Base-by-base conservation (phyloP, 2,329 filamentous ascomycete species). In the Trichoderma polysporum region DNA sequence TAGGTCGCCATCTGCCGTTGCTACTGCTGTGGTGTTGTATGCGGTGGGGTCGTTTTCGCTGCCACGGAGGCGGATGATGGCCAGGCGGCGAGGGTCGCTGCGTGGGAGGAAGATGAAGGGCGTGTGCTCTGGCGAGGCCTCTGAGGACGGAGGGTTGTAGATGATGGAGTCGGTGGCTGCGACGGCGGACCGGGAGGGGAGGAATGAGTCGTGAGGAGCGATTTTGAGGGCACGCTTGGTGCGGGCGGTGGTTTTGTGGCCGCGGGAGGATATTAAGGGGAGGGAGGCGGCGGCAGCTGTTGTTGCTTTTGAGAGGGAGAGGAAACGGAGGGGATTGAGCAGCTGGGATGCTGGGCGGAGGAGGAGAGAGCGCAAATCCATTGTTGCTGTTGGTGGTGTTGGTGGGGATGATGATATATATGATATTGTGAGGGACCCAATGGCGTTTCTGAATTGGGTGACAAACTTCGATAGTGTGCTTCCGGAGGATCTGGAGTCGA, bases 101-200 rank as follows among this genome's bases (percentile, higher is more conserved):
- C 80, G 82, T 63, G 88, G 88, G 33, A 90, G 83, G 78, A 90
- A 90, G 74, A 88, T 85, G 78, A 88, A 84, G 66, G 88, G 88
- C n/a, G 88, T 90, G 79, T 90, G 85, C 73, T 82, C 83, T 66
- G 88, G 86, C n/a, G 85, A 84, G 3, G 84, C 79, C 66, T 82
- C 79, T 10, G 85, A 81, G 17, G 84, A 78, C 29, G 85, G 85
- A 47, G 85, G 85, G 78, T 86, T 87, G 79, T 85, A 87, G 74
- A 87, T 81, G 74, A 87, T 83, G 70, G 78, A 74, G 69, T 77
- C 73, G 70, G 72, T 71, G 70, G 73, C 72, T 49, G 76, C 70
- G 66, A 76, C 75, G 39, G 75, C 68, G 47, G 70, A 49, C 52
- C 77, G 76, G 69, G 74, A 78, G 70, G 75, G 79, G 47, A 86